Percentiles rank a stretch among this genome's conserved stretches.
Conservation (phyloP, 805 yeast species). For the Candida pseudoglaebosa region DNA sequence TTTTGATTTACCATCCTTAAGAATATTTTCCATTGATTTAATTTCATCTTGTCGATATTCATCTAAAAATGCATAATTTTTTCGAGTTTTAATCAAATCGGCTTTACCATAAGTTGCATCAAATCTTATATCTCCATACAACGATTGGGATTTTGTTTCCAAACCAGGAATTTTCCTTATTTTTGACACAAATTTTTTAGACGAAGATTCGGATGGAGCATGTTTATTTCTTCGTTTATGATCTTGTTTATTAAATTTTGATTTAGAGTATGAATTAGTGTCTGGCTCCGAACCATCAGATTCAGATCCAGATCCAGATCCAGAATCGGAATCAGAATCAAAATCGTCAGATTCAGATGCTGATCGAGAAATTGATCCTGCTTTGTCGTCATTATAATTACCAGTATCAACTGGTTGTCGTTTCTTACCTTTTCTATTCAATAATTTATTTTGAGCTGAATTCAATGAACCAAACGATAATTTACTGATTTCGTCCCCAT, state of each 20-base stretch:
- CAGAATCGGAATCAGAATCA: conserved; percentile 10
- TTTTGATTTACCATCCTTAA: conserved; percentile 51
- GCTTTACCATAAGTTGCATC: conserved; percentile 88
- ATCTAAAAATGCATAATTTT: conserved; percentile 80
- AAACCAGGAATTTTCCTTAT: conserved; percentile 75
- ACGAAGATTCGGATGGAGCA: conserved; percentile 79
- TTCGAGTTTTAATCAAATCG: conserved; percentile 60
- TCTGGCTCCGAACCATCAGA: conserved; percentile 32
- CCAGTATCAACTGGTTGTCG: background rate
- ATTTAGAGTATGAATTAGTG: conserved; percentile 14
- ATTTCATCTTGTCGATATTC: conserved; percentile 80
- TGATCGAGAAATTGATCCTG: background rate
- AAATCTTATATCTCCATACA: conserved; percentile 81
- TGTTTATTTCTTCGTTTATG: conserved; percentile 57
- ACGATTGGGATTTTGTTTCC: conserved; percentile 33
- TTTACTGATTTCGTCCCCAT: conserved; percentile 47
- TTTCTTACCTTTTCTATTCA: conserved; percentile 7
- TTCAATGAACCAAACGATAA: conserved; percentile 66
- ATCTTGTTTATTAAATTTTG: conserved; percentile 10
- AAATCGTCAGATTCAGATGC: no score
- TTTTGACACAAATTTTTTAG: conserved; percentile 66
- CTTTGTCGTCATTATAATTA: background rate
- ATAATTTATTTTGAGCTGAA: conserved; percentile 52
- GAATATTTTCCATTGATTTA: conserved; percentile 48
- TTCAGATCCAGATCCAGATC: conserved; percentile 8